Percentiles rank a stretch among this genome's conserved stretches.
Evolutionary conservation across 2,329 filamentous ascomycete species (phyloP).

Genomic region (Simplicillium sp.): DNA sequence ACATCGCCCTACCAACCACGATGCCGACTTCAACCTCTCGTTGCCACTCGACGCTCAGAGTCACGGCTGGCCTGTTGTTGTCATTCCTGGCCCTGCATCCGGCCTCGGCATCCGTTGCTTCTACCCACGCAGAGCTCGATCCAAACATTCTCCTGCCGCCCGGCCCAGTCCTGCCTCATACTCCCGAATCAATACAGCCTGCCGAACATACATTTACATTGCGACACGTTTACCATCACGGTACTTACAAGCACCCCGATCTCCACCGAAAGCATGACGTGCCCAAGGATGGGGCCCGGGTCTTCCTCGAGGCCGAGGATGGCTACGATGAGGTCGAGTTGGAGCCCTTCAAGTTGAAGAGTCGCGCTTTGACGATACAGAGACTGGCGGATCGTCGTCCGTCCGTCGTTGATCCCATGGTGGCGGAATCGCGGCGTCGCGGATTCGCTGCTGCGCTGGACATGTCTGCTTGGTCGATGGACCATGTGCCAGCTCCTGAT

Average conservation of each 20-base stretch:
- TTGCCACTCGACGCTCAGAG: too few relatives aligned
- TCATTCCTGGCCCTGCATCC: conserved; percentile 55
- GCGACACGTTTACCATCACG: conserved; percentile 88
- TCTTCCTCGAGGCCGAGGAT: conserved; percentile 56
- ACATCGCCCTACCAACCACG: too few relatives aligned
- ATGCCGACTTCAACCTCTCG: too few relatives aligned
- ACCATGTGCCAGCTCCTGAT: conserved; percentile 71
- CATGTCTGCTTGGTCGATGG: conserved; percentile 71
- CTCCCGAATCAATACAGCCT: conserved; percentile 32
- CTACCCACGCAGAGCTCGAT: conserved; percentile 24
- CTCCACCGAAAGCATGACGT: conserved; percentile 74
- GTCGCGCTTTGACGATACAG: conserved; percentile 61
- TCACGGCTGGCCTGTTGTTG: conserved; percentile 54
- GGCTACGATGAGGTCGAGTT: conserved; percentile 41
- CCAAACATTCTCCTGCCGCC: conserved; percentile 34
- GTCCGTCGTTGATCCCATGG: conserved; percentile 66
- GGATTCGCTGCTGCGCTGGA: conserved; percentile 61
- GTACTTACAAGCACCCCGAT: conserved; percentile 65
- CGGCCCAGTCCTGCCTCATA: conserved; percentile 27
- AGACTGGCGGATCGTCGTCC: conserved; percentile 71
- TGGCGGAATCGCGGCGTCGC: conserved; percentile 60
- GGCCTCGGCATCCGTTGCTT: conserved; percentile 24
- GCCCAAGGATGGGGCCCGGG: conserved; percentile 34
- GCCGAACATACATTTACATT: conserved; percentile 57
- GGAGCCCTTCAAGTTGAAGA: conserved; percentile 49